A percentile compares a stretch with the other conserved stretches of the same genome.
Conservation (phyloP, 129 eudicot species). For the Logfia minima region DNA sequence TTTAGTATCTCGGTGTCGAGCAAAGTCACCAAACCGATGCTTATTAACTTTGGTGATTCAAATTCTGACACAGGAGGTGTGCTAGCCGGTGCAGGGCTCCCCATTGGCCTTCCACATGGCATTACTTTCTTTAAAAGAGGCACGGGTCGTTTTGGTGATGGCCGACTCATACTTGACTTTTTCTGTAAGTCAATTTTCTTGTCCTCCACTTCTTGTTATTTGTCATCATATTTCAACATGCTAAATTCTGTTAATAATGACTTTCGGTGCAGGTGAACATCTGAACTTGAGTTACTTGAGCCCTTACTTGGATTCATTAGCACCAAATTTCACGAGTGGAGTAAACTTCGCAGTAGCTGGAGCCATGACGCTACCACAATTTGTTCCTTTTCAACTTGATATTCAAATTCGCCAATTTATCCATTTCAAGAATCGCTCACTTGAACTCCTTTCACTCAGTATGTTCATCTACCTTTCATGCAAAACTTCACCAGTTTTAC, state of each 20-base stretch:
- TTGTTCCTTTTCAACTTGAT: constrained; percentile 42
- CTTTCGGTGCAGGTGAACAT: constrained; percentile 38
- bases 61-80: constrained; percentile 48
- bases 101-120: constrained; percentile 51
- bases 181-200: constrained; percentile 34
- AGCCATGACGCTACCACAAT: constrained; percentile 44
- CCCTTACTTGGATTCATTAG: constrained; percentile 42
- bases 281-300: constrained; percentile 35
- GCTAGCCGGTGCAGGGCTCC: constrained; percentile 45
- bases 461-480: background rate
- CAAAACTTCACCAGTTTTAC: background rate
- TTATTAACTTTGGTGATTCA: constrained; percentile 45
- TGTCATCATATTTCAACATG: background rate
- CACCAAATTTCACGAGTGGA: constrained; percentile 52
- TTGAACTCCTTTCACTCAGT: constrained; percentile 40
- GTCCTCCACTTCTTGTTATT: background rate
- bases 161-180: constrained; percentile 43
- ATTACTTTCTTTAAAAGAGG: constrained; percentile 44
- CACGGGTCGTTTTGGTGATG: constrained; percentile 46
- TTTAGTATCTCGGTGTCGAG: constrained; percentile 18
- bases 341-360: constrained; percentile 47
- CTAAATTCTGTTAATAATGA: no score
- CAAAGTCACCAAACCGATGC: background rate
- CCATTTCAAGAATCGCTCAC: constrained; percentile 43
- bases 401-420: constrained; percentile 42